These are phyloP conservation scores for Aspergillus phoenicis DNA, from an alignment of 2,329 filamentous ascomycete species.

Conservation along the genomic window DNA sequence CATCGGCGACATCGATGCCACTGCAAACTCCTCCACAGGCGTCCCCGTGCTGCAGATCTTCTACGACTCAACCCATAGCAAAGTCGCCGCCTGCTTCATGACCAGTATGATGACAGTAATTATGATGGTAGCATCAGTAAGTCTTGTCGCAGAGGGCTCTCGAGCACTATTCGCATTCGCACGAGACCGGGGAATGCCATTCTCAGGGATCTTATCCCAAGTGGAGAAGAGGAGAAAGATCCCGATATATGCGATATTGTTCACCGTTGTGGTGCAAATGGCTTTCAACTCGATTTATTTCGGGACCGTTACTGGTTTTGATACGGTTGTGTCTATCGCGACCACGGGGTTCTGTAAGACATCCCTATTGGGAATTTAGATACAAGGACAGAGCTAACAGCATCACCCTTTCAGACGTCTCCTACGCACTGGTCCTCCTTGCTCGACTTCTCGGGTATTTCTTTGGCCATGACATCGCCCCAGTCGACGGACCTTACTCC, in stretches of 20 bases:
- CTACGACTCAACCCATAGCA: constrained; percentile 51
- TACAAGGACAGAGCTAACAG: neutral
- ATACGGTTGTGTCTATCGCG: constrained; percentile 60
- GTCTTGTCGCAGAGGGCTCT: constrained; percentile 51
- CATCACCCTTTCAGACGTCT: constrained; percentile 47
- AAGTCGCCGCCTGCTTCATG: constrained; percentile 50
- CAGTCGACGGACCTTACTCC: constrained; percentile 40
- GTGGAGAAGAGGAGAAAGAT: constrained; percentile 51
- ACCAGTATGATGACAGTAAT: constrained; percentile 54
- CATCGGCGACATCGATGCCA: constrained; percentile 53
- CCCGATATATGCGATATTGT: constrained; percentile 53
- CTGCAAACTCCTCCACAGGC: constrained; percentile 50
- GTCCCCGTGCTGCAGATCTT: constrained; percentile 58
- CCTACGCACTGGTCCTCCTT: constrained; percentile 59
- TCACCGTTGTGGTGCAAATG: constrained; percentile 53
- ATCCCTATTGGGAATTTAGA: neutral
- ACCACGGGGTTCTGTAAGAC: constrained; percentile 59
- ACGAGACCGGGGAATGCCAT: constrained; percentile 58
- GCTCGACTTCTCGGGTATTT: constrained; percentile 54
- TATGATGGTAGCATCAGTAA: constrained; percentile 49
- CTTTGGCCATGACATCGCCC: constrained; percentile 41
- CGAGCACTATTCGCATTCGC: constrained; percentile 51
- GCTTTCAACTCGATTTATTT: constrained; percentile 60
- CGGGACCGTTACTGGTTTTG: constrained; percentile 57
- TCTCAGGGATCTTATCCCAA: constrained; percentile 50